A percentile compares a stretch with the other conserved stretches of the same genome.
phyloP scores from a whole-genome alignment of 2,329 filamentous ascomycete genomes.

The Hymenoscyphus fraxineus region DNA sequence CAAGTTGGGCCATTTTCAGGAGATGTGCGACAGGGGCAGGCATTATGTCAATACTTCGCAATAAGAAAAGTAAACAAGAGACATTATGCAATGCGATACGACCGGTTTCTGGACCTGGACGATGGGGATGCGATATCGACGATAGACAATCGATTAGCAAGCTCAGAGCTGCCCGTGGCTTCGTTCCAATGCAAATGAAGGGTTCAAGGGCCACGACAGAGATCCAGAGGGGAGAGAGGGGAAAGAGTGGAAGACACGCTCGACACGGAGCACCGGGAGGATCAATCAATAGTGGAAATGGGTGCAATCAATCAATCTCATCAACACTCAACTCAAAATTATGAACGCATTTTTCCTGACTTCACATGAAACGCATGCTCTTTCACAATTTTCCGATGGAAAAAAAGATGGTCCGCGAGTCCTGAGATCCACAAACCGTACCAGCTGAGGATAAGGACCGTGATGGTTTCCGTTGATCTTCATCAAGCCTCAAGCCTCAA shows the following conservation, averaged over 20 bases:
- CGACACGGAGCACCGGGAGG: not conserved
- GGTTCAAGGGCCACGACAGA: too few species aligned
- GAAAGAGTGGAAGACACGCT: not conserved
- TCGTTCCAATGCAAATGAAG: too few species aligned
- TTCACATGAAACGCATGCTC: conserved; percentile 2
- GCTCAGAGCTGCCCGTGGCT: not conserved
- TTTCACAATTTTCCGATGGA: not conserved
- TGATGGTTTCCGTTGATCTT: conserved; percentile 1
- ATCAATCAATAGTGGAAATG: conserved; percentile 4
- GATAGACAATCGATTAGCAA: not conserved
- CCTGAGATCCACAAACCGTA: not conserved
- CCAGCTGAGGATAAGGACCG: not conserved
- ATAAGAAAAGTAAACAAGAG: conserved; percentile 1
- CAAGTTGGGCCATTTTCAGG: not conserved
- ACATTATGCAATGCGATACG: conserved; percentile 1
- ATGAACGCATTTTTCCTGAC: not conserved
- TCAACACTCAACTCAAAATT: not conserved
- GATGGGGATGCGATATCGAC: not conserved
- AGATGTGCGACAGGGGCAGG: not conserved
- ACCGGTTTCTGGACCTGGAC: not conserved
- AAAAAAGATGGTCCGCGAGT: not conserved
- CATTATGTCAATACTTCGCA: not conserved
- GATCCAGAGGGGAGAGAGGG: not conserved
- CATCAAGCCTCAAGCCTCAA: not conserved
- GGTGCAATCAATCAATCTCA: not conserved